Conservation (phyloP, 139 green algal species). For the Micractinium sp. region DNA sequence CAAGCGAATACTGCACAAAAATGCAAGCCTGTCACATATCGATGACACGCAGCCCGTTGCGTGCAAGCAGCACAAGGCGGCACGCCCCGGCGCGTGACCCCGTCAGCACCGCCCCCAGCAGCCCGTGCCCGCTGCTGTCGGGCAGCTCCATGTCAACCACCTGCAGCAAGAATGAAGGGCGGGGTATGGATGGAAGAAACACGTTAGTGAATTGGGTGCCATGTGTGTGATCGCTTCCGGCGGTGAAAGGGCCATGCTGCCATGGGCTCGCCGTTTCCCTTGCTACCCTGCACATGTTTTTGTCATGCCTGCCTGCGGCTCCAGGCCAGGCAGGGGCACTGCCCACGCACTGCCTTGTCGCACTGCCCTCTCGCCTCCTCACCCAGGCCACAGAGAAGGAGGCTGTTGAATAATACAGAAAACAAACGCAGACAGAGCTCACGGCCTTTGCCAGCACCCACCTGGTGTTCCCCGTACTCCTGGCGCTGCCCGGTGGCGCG, state of each 20-base stretch:
- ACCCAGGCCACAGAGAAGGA: too few species aligned
- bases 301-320: neutral
- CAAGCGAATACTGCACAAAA: neutral
- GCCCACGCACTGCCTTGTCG: neutral
- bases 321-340: neutral
- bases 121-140: slow-evolving; percentile 21
- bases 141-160: slow-evolving; percentile 68
- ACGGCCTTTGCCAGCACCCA: slow-evolving; percentile 6
- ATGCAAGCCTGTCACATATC: neutral
- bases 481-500: slow-evolving; percentile 23
- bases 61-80: slow-evolving; percentile 23
- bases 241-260: too few species aligned
- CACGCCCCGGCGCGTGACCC: neutral
- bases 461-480: slow-evolving; percentile 58
- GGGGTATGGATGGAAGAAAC: too few species aligned
- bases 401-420: too few species aligned
- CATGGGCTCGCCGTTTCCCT: too few species aligned
- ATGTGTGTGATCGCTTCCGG: neutral
- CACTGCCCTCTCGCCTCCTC: too few species aligned
- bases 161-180: too few species aligned
- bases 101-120: slow-evolving; percentile 64
- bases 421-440: neutral
- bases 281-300: too few species aligned
- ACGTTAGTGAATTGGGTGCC: too few species aligned
- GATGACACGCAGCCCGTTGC: slow-evolving; percentile 12